Conservation (phyloP, 169 alveolate species). For the Eimeria nieschulzi region DNA sequence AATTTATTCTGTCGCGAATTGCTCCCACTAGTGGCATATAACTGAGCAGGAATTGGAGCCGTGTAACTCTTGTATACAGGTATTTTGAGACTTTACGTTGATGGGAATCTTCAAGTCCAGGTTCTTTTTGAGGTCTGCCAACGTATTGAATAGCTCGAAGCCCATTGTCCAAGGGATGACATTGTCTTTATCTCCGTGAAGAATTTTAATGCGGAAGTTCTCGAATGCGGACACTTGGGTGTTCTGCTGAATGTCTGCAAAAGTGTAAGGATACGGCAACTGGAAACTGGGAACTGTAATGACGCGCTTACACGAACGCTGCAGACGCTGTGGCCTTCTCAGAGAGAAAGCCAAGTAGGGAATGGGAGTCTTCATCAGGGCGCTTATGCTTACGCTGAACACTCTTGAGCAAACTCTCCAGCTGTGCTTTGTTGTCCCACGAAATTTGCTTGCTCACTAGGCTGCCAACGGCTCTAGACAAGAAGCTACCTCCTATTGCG, state of each 20-base stretch:
- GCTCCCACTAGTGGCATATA: no score
- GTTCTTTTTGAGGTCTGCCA: not conserved
- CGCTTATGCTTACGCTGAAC: slow-evolving; percentile 4
- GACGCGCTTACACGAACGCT: no score
- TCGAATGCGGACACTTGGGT: slow-evolving; percentile 34
- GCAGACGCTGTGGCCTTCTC: no score
- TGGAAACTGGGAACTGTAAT: no score
- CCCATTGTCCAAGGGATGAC: slow-evolving; percentile 73
- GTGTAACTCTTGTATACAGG: no score
- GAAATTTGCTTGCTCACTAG: slow-evolving; percentile 60
- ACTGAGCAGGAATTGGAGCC: no score
- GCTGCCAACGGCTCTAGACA: slow-evolving; percentile 55
- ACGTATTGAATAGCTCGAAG: slow-evolving; percentile 19
- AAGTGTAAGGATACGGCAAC: not conserved
- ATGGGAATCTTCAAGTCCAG: slow-evolving; percentile 12
- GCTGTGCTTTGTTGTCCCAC: slow-evolving; percentile 62
- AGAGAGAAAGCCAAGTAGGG: no score
- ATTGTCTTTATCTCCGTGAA: slow-evolving; percentile 67
- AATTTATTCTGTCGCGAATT: no score
- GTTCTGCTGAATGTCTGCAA: slow-evolving; percentile 18
- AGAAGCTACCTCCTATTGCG: slow-evolving; percentile 47
- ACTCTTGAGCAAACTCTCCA: not conserved
- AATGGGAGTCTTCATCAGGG: no score
- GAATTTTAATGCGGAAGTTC: slow-evolving; percentile 62
- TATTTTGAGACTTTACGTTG: not conserved